phyloP scores from a whole-genome alignment of 139 green algal genomes.

The Coelastrella sp. region DNA sequence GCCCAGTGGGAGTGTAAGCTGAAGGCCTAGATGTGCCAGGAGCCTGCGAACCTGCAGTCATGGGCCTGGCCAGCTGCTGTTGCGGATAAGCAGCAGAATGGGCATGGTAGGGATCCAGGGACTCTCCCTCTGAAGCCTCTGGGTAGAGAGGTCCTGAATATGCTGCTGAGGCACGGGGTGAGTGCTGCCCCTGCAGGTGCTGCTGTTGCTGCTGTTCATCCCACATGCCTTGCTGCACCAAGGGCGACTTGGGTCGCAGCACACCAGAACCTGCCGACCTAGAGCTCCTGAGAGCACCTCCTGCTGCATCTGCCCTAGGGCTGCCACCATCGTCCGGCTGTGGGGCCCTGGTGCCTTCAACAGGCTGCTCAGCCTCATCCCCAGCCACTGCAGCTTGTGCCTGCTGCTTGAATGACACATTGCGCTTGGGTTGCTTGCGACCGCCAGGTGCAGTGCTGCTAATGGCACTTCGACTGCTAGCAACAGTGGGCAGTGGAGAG shows the following conservation, averaged over 20 bases:
- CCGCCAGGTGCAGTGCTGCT: neutral
- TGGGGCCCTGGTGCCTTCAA: neutral
- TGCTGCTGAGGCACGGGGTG: neutral
- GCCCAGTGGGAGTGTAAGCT: neutral
- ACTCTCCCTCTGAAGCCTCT: neutral
- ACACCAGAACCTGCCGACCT: no score
- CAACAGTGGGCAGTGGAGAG: neutral
- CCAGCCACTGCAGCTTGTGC: neutral
- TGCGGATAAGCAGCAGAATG: neutral
- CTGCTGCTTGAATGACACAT: constrained; percentile 26
- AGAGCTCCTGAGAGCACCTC: neutral
- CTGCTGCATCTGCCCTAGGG: neutral
- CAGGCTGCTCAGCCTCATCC: neutral
- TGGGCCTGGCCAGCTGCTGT: neutral
- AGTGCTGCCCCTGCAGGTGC: neutral
- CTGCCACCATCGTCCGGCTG: neutral
- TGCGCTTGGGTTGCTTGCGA: neutral
- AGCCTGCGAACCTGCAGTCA: neutral
- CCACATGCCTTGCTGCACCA: neutral
- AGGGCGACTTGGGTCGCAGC: neutral
- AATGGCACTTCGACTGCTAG: neutral
- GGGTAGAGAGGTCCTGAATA: neutral
- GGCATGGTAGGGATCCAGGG: neutral
- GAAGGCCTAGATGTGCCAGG: neutral
- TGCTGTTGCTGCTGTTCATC: constrained; percentile 24